A percentile compares a stretch with the other conserved stretches of the same genome.
phyloP scores from a whole-genome alignment of 1,284 basidiomycete genomes.

The Ustilago curta region DNA sequence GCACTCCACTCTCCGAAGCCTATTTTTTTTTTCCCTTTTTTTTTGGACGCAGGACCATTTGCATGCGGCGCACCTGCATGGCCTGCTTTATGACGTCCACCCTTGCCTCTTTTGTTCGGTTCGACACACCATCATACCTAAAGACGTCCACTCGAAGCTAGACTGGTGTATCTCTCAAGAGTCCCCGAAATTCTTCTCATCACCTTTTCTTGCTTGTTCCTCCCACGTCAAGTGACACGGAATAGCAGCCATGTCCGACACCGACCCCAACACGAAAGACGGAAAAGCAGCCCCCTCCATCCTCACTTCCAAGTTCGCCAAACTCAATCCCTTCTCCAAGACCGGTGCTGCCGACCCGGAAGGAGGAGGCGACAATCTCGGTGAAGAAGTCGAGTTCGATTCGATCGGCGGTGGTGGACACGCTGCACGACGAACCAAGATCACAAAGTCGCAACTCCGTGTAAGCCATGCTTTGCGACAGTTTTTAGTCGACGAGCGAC shows the following conservation, averaged over 20 bases:
- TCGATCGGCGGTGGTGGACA: conserved; percentile 61
- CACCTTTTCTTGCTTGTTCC: not conserved
- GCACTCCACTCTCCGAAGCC: too few relatives aligned
- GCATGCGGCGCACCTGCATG: too few relatives aligned
- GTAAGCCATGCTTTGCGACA: conserved; percentile 55
- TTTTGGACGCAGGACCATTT: too few relatives aligned
- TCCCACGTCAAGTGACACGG: not conserved
- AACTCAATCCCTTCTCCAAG: conserved; percentile 56
- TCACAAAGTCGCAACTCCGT: conserved; percentile 53
- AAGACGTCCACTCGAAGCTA: too few relatives aligned
- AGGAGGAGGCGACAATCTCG: conserved; percentile 55
- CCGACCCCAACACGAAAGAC: conserved; percentile 43
- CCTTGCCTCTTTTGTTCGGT: too few relatives aligned
- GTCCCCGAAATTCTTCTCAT: not conserved
- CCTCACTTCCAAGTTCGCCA: conserved; percentile 54
- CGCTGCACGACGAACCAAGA: conserved; percentile 51
- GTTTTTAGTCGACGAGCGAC: conserved; percentile 44
- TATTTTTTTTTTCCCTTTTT: too few relatives aligned
- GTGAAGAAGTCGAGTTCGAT: conserved; percentile 55
- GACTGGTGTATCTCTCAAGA: not conserved
- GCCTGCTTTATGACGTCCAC: too few relatives aligned
- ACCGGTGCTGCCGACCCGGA: conserved; percentile 48
- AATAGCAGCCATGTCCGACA: conserved; percentile 28
- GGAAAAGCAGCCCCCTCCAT: conserved; percentile 38
- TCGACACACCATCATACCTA: too few relatives aligned